phyloP scores from a whole-genome alignment of 192 early-diverging fungal species.

The Funneliformis mosseae region DNA sequence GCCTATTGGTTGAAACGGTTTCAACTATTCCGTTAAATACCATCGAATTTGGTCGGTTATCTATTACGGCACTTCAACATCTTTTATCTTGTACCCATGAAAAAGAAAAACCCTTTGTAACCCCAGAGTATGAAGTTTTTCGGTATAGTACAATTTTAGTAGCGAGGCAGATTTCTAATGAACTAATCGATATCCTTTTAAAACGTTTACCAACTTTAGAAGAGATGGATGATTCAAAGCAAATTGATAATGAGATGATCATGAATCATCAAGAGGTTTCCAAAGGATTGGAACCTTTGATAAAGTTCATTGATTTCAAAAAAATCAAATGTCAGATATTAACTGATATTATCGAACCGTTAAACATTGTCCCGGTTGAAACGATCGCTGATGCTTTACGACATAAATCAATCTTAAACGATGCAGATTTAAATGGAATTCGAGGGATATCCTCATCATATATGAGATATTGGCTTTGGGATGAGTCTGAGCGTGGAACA shows the following conservation, averaged over 20 bases:
- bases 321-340: not conserved
- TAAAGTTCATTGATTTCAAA: not conserved
- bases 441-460: not conserved
- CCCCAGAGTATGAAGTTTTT: slow-evolving; percentile 21
- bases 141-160: not conserved
- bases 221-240: not conserved
- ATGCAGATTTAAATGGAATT: not conserved
- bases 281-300: not conserved
- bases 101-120: slow-evolving; percentile 1
- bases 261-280: not conserved
- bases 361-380: not conserved
- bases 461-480: not conserved
- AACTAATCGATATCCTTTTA: not conserved
- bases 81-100: not conserved
- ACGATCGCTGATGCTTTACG: not conserved
- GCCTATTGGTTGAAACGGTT: not conserved
- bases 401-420: not conserved
- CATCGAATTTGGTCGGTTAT: not conserved
- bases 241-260: not conserved
- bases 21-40: slow-evolving; percentile 2
- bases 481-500: not conserved
- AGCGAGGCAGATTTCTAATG: not conserved
- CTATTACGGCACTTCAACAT: not conserved
- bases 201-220: not conserved
- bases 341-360: slow-evolving; percentile 1